These are phyloP conservation scores for Nicotiana paniculata DNA, from an alignment of 257 asterid species.

Conservation along the genomic window DNA sequence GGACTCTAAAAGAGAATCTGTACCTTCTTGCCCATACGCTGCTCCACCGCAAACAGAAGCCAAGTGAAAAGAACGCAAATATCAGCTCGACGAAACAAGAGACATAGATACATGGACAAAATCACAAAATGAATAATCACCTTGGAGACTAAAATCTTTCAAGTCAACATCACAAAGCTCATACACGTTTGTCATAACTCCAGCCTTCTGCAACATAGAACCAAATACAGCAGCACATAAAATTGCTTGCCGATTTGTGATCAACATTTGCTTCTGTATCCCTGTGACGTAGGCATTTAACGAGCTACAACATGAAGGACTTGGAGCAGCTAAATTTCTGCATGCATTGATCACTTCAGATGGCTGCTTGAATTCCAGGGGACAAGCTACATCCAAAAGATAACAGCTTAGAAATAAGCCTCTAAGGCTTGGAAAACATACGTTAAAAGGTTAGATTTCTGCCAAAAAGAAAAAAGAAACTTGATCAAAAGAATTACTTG, in stretches of 20 bases:
- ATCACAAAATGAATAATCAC: conserved; percentile 28
- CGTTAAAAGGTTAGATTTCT: neutral
- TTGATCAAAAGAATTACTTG: neutral
- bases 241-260: conserved; percentile 91
- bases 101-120: conserved; percentile 1
- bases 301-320: conserved; percentile 87
- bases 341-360: conserved; percentile 77
- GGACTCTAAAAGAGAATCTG: conserved; percentile 8
- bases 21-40: conserved; percentile 86
- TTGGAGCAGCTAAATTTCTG: conserved; percentile 66
- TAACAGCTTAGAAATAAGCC: neutral
- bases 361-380: conserved; percentile 74
- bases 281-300: conserved; percentile 63
- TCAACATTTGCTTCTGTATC: conserved; percentile 81
- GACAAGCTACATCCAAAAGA: conserved; percentile 60
- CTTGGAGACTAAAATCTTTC: conserved; percentile 97
- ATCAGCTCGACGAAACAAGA: conserved; percentile 22
- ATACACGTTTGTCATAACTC: conserved; percentile 74
- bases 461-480: no score
- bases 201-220: conserved; percentile 79
- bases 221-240: conserved; percentile 78
- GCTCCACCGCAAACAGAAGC: conserved; percentile 34
- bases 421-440: neutral
- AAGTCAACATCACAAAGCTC: conserved; percentile 95
- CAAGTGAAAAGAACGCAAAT: conserved; percentile 3